A percentile compares a stretch with the other conserved stretches of the same genome.
phyloP scores from a whole-genome alignment of 2,329 filamentous ascomycete genomes.

The Fusarium euwallaceae region DNA sequence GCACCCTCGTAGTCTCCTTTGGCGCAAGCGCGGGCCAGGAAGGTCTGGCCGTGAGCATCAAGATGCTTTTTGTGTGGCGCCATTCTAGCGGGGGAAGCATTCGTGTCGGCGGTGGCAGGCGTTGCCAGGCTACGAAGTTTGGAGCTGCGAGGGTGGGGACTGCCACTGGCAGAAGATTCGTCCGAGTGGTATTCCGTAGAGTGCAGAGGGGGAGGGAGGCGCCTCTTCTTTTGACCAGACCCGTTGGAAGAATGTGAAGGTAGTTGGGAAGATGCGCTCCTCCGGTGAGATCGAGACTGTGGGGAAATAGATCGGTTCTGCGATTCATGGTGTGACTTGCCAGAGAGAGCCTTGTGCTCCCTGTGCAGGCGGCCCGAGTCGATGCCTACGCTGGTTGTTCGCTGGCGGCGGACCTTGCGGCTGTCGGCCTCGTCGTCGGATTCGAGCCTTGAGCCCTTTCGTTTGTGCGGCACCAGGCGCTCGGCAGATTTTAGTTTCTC shows the following conservation, averaged over 20 bases:
- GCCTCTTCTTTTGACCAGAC: slow-evolving; percentile 71
- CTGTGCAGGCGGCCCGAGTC: slow-evolving; percentile 51
- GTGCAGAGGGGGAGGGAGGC: slow-evolving; percentile 70
- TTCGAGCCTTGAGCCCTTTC: slow-evolving; percentile 66
- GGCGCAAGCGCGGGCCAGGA: slow-evolving; percentile 89
- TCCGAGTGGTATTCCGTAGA: slow-evolving; percentile 77
- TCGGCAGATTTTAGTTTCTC: slow-evolving; percentile 64
- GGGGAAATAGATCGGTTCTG: slow-evolving; percentile 70
- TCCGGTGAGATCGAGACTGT: slow-evolving; percentile 68
- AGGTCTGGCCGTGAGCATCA: slow-evolving; percentile 92
- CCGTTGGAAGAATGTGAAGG: slow-evolving; percentile 68
- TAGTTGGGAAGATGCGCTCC: slow-evolving; percentile 75
- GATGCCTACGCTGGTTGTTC: slow-evolving; percentile 60
- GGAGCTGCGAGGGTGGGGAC: slow-evolving; percentile 70
- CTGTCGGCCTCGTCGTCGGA: slow-evolving; percentile 70
- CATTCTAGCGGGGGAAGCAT: slow-evolving; percentile 77
- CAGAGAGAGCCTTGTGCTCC: slow-evolving; percentile 50
- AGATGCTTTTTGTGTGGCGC: slow-evolving; percentile 85
- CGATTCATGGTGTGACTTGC: slow-evolving; percentile 51
- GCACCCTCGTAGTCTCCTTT: slow-evolving; percentile 85
- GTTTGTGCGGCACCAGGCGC: slow-evolving; percentile 62
- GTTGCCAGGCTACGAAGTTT: slow-evolving; percentile 69
- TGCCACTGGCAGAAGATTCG: slow-evolving; percentile 72
- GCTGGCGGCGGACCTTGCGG: slow-evolving; percentile 67
- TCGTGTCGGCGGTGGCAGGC: slow-evolving; percentile 68